Evolutionary conservation across 169 alveolate genomes (phyloP), one percentile per base, ranked within the genome.

Genomic region (Eimeria maxima): DNA sequence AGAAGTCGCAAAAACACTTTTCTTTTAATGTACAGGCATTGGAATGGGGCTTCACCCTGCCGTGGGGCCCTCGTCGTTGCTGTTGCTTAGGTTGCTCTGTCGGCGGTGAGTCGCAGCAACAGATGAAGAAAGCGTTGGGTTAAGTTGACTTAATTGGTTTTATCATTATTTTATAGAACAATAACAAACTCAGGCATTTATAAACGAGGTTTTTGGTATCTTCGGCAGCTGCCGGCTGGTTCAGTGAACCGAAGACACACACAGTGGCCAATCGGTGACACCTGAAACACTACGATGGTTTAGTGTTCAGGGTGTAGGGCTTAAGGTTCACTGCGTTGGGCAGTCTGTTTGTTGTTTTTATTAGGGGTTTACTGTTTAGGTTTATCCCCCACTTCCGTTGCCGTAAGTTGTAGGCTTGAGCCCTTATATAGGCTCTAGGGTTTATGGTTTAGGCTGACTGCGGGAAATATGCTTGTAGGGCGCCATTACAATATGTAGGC

Each of bases 21-120:
- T 24, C 6, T 24, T 24, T 65, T 5, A 24, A 65, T 65, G n/a
- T 8, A 65, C n/a, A 6, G 7, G 38, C 0, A 33, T 4, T 42
- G 38, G 14, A 3, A 0, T 14, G 20, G 83, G 44, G 44, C 38
- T 33, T 16, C 83, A 29, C 16, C 13, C 4, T 4, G 55, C 83
- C 16, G 55, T 42, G 83, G 83, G 83, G 83, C 83, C 83, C 83
- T 1, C 83, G 69, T 24, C 20, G 69, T 24, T 60, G 69, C 69
- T 60, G 69, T 24, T 60, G 69, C 69, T 60, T 18, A 10, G 7
- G 74, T 38, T 65, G 74, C 74, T 53, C 63, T 24, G 74, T 65
- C 74, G 74, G 74, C 74, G 42, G 74, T n/a, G 74, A 65, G 38
- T 24, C 74, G 74, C 14, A 4, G 74, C 16, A n/a, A 6, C 16